phyloP scores from a whole-genome alignment of 495 filamentous ascomycete genomes.

The Durotheca rogersii region DNA sequence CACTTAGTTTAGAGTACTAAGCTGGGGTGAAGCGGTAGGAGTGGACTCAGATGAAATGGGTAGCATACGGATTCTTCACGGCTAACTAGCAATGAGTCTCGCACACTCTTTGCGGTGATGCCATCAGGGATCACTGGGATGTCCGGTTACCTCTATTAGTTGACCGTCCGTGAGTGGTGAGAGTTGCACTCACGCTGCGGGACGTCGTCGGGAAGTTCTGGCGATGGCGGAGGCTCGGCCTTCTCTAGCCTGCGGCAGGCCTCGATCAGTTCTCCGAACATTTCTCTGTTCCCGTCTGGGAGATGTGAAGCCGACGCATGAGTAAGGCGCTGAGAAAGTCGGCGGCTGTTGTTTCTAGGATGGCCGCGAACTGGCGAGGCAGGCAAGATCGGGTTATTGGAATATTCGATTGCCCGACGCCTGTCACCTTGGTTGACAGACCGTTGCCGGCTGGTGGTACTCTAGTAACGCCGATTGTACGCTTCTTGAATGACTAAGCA shows the following conservation, averaged over 20 bases:
- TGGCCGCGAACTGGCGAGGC: too few relatives aligned
- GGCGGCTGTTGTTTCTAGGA: too few relatives aligned
- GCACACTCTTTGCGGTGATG: conserved; percentile 1
- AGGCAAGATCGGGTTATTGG: too few relatives aligned
- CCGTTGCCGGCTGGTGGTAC: too few relatives aligned
- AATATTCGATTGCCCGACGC: too few relatives aligned
- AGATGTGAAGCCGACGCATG: too few relatives aligned
- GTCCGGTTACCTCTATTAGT: background rate
- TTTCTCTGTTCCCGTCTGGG: conserved; percentile 1
- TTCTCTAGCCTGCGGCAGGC: conserved; percentile 6
- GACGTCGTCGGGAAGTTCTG: conserved; percentile 5
- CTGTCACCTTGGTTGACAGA: too few relatives aligned
- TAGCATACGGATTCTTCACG: conserved; percentile 5
- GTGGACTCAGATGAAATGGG: background rate
- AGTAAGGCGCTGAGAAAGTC: too few relatives aligned
- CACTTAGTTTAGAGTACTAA: background rate
- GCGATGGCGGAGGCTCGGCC: background rate
- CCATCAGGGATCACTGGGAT: conserved; percentile 9
- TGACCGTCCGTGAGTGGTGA: too few relatives aligned
- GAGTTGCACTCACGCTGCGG: conserved; percentile 8
- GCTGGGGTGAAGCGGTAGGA: background rate
- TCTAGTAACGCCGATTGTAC: too few relatives aligned
- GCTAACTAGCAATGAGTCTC: background rate
- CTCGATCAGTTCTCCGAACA: conserved; percentile 15
- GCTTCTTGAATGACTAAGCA: too few relatives aligned